Evolutionary conservation across 192 early-diverging fungal genomes (phyloP).

Genomic region (Podila epigama): DNA sequence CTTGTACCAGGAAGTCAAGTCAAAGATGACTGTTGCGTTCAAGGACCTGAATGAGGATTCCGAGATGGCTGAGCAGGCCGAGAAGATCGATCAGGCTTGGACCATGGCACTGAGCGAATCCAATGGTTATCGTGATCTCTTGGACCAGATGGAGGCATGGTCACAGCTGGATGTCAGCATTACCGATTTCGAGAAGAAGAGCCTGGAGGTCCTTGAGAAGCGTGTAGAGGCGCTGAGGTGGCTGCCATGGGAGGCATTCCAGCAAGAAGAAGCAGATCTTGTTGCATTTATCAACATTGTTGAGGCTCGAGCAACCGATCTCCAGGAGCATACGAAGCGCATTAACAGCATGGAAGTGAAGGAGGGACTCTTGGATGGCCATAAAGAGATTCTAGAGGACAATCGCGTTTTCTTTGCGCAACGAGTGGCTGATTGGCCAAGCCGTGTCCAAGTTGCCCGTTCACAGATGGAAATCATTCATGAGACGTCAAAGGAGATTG

Average conservation of each 20-base stretch:
- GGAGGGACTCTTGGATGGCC: background rate
- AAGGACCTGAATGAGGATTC: constrained; percentile 2
- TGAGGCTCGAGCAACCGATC: constrained; percentile 17
- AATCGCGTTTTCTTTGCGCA: constrained; percentile 31
- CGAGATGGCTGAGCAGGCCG: constrained; percentile 2
- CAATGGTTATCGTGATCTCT: constrained; percentile 10
- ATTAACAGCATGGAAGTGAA: background rate
- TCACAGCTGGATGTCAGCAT: constrained; percentile 8
- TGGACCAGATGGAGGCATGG: constrained; percentile 40
- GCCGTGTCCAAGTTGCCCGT: constrained; percentile 25
- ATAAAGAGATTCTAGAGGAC: constrained; percentile 16
- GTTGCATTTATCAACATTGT: constrained; percentile 11
- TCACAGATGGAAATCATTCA: constrained; percentile 27
- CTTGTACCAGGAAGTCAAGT: constrained; percentile 15
- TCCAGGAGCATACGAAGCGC: background rate
- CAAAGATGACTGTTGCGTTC: background rate
- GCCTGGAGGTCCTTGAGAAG: constrained; percentile 25
- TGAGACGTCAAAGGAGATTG: constrained; percentile 46
- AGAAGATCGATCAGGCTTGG: constrained; percentile 28
- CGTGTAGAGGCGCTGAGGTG: constrained; percentile 42
- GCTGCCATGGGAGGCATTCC: constrained; percentile 49
- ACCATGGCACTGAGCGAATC: constrained; percentile 8
- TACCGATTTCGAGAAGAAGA: constrained; percentile 26
- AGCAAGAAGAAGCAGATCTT: constrained; percentile 30
- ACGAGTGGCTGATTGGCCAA: constrained; percentile 9